Percentiles rank a stretch among this genome's conserved stretches.
Evolutionary conservation across 371 early-diverging fungal genomes (phyloP).

Genomic region (Mucor plumbeus): DNA sequence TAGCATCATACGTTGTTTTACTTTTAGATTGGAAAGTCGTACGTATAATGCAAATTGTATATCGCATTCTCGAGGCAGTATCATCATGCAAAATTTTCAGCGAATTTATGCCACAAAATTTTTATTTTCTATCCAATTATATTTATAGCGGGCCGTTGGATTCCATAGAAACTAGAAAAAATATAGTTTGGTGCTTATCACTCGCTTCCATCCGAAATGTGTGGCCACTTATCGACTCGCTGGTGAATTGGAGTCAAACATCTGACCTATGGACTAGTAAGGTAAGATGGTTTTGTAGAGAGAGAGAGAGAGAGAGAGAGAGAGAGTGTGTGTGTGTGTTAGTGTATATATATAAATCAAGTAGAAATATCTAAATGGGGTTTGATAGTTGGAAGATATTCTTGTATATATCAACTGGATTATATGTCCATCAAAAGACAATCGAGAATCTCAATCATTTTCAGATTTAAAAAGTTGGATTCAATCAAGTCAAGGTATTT

Average conservation of each 20-base stretch:
- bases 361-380: background rate
- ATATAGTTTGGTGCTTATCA: conserved; percentile 17
- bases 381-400: conserved; percentile 15
- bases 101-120: background rate
- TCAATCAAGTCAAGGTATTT: conserved; percentile 7
- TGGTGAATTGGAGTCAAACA: conserved; percentile 15
- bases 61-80: background rate
- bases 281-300: conserved; percentile 12
- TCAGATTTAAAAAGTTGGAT: conserved; percentile 18
- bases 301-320: too few relatives aligned
- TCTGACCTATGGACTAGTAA: conserved; percentile 15
- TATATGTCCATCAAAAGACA: conserved; percentile 20
- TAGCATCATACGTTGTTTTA: conserved; percentile 1
- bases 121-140: background rate
- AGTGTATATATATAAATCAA: background rate
- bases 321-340: too few relatives aligned
- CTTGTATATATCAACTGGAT: conserved; percentile 22
- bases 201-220: conserved; percentile 1
- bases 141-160: conserved; percentile 7
- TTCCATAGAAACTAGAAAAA: background rate
- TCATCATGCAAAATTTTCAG: background rate
- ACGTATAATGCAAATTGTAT: conserved; percentile 4
- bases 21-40: conserved; percentile 16
- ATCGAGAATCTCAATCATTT: conserved; percentile 18
- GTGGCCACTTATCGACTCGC: background rate